Evolutionary conservation across 768 basidiomycete species (phyloP), one percentile per base, ranked within the genome.

Genomic region (Hypsizygus marmoreus): DNA sequence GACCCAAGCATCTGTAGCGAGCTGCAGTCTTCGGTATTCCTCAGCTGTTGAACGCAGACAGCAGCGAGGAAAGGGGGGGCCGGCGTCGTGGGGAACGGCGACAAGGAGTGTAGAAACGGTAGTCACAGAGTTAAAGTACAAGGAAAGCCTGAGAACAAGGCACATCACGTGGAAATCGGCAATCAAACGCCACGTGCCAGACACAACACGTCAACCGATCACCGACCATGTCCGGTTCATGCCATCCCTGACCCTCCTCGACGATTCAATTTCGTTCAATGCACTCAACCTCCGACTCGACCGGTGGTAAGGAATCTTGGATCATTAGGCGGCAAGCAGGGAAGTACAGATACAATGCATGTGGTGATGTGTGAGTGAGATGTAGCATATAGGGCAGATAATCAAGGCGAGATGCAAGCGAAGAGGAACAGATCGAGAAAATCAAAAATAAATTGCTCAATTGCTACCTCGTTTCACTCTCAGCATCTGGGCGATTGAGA

Each of bases 401-500:
- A 36, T 33, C 33, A 45, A 42, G 22, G n/a, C n/a, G n/a, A n/a
- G n/a, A n/a, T n/a, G n/a, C n/a, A n/a, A n/a, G n/a, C n/a, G n/a
- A n/a, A n/a, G n/a, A n/a, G n/a, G n/a, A n/a, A n/a, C n/a, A n/a
- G n/a, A n/a, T n/a, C n/a, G n/a, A n/a, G n/a, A n/a, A n/a, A n/a
- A n/a, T n/a, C n/a, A n/a, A n/a, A n/a, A n/a, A n/a, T n/a, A n/a
- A n/a, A n/a, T n/a, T n/a, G n/a, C n/a, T n/a, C n/a, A 59, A 43
- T 57, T 63, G 47, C 69, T 74, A 32, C 72, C 71, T 37, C 72
- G 61, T 51, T 71, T 72, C 50, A 72, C 49, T 49, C 61, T 71
- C 38, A 72, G 60, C 70, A 74, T 72, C 41, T 69, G 68, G 14
- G 71, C 69, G 35, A 76, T 62, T 23, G 84, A 86, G 45, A 81